phyloP scores from a whole-genome alignment of 345 rosid species.

The Garcia nutans region DNA sequence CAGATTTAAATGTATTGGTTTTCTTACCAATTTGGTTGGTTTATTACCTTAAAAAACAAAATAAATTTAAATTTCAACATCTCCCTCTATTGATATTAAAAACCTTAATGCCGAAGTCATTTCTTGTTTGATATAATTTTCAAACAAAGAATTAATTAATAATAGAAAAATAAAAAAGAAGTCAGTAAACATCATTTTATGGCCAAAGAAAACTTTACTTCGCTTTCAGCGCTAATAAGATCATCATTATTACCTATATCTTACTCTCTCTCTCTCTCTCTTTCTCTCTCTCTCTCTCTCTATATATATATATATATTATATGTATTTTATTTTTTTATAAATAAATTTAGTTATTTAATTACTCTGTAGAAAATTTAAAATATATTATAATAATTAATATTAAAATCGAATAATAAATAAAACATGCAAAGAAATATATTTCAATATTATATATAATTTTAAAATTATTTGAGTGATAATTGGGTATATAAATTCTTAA shows the following conservation, averaged over 20 bases:
- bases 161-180: not conserved
- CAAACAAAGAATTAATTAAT: no score
- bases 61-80: not conserved
- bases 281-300: constrained; percentile 22
- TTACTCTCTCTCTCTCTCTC: constrained; percentile 24
- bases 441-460: no score
- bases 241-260: no score
- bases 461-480: no score
- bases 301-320: no score
- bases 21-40: not conserved
- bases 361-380: no score
- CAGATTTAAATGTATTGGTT: not conserved
- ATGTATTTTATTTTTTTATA: no score
- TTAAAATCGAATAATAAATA: no score
- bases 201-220: not conserved
- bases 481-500: no score
- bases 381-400: no score
- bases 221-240: constrained; percentile 19
- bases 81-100: not conserved
- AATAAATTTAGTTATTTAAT: no score
- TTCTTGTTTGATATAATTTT: not conserved
- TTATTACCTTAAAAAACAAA: not conserved
- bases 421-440: no score
- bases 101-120: constrained; percentile 27
- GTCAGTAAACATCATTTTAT: constrained; percentile 30